These are phyloP conservation scores for Comarum palustre DNA, from an alignment of 306 rosid genomes.

Conservation along the genomic window DNA sequence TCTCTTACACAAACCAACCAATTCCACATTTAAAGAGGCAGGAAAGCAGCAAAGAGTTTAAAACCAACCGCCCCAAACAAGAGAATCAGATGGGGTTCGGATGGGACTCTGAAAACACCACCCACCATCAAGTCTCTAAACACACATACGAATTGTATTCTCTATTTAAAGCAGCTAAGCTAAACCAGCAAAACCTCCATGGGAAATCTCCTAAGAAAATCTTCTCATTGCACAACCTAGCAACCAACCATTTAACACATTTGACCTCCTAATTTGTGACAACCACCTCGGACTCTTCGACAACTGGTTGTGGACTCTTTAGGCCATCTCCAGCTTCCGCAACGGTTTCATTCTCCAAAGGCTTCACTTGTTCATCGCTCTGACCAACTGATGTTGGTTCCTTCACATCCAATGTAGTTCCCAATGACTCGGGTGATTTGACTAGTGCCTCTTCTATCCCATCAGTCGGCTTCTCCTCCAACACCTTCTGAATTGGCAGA, in stretches of 20 bases:
- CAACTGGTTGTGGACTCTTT: slow-evolving; percentile 65
- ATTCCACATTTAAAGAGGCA: background rate
- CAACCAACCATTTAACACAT: slow-evolving; percentile 39
- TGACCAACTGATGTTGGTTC: slow-evolving; percentile 34
- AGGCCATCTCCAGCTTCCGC: slow-evolving; percentile 59
- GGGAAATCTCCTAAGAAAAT: background rate
- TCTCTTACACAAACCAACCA: slow-evolving; percentile 4
- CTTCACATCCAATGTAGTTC: slow-evolving; percentile 44
- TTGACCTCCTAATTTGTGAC: slow-evolving; percentile 56
- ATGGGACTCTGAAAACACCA: background rate
- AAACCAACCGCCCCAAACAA: slow-evolving; percentile 1
- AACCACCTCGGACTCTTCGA: slow-evolving; percentile 50
- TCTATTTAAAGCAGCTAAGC: slow-evolving; percentile 9
- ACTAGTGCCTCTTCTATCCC: slow-evolving; percentile 39
- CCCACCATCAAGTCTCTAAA: slow-evolving; percentile 12
- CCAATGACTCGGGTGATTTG: slow-evolving; percentile 39
- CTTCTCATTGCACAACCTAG: slow-evolving; percentile 32
- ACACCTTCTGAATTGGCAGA: slow-evolving; percentile 41
- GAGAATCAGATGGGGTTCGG: background rate
- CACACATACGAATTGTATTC: background rate
- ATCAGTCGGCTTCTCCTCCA: slow-evolving; percentile 83
- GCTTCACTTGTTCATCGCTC: slow-evolving; percentile 35
- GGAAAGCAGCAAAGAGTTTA: slow-evolving; percentile 7
- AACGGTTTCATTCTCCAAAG: slow-evolving; percentile 51
- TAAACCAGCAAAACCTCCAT: slow-evolving; percentile 18